These are phyloP conservation scores for Zizania latifolia DNA, from an alignment of 176 grass and related monocot genomes.

Conservation along the genomic window DNA sequence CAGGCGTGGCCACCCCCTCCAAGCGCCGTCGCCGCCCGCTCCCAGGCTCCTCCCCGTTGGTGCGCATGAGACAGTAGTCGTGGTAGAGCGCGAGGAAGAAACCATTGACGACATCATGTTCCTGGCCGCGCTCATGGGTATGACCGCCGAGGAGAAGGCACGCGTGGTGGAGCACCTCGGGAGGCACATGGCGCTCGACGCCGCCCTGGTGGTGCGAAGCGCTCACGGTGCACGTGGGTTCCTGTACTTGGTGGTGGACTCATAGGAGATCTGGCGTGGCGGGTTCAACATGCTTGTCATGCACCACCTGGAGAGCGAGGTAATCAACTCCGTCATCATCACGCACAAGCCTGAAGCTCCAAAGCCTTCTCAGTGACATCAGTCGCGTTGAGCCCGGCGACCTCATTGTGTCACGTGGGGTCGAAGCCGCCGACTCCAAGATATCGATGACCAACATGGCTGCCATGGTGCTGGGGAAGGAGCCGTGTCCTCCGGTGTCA, in stretches of 20 bases:
- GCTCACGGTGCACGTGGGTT: conserved; percentile 77
- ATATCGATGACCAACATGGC: conserved; percentile 56
- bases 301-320: conserved; percentile 77
- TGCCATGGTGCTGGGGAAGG: conserved; percentile 9
- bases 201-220: conserved; percentile 75
- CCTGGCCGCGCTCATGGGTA: conserved; percentile 84
- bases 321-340: conserved; percentile 94
- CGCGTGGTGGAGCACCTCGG: conserved; percentile 67
- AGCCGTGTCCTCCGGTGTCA: neutral
- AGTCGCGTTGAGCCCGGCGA: conserved; percentile 10
- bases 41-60: too few species aligned
- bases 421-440: conserved; percentile 31
- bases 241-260: conserved; percentile 79
- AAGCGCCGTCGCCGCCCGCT: too few species aligned
- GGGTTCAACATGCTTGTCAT: conserved; percentile 71
- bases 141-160: conserved; percentile 60
- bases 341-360: conserved; percentile 61
- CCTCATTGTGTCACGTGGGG: conserved; percentile 2
- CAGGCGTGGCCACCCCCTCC: too few species aligned
- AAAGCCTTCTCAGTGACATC: conserved; percentile 27
- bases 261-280: conserved; percentile 50
- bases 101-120: conserved; percentile 92
- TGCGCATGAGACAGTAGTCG: too few species aligned
- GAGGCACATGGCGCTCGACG: conserved; percentile 56
- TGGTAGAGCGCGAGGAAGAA: too few species aligned